Percentiles rank a stretch among this genome's conserved stretches.
phyloP scores from a whole-genome alignment of 805 yeast genomes.

The Starmerella potacharoeniae region DNA sequence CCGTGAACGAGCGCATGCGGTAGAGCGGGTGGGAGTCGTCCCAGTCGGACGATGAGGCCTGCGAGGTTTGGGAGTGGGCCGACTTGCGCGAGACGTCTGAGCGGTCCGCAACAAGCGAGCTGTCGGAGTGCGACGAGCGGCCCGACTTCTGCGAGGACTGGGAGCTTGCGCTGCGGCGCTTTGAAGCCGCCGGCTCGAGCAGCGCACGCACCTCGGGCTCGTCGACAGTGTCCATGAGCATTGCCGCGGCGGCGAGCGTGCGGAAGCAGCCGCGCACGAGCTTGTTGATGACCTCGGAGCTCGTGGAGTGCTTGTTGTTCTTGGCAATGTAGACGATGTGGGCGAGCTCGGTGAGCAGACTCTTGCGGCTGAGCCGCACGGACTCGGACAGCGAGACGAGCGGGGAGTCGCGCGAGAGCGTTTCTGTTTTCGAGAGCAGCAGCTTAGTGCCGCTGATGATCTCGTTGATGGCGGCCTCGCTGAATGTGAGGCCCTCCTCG shows the following conservation, averaged over 20 bases:
- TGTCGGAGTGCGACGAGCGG: not conserved
- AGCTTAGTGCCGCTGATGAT: constrained; percentile 32
- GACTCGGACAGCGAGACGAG: constrained; percentile 25
- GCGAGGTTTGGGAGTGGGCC: not conserved
- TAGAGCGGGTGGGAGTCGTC: constrained; percentile 6
- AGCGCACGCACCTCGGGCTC: constrained; percentile 17
- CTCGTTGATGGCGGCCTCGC: constrained; percentile 30
- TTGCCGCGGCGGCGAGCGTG: constrained; percentile 27
- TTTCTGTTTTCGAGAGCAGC: constrained; percentile 28
- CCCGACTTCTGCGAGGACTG: not conserved
- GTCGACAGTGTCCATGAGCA: constrained; percentile 26
- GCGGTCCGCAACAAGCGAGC: not conserved
- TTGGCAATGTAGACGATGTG: constrained; percentile 31
- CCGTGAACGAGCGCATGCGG: constrained; percentile 16
- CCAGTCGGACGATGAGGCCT: constrained; percentile 3
- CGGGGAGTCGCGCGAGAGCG: constrained; percentile 28
- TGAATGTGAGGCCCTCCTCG: constrained; percentile 22
- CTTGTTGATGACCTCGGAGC: constrained; percentile 26
- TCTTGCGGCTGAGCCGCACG: constrained; percentile 28
- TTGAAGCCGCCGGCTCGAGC: not conserved
- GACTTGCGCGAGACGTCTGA: not conserved
- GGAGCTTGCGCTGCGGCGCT: not conserved
- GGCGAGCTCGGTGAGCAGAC: constrained; percentile 32
- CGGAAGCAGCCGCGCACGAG: constrained; percentile 27
- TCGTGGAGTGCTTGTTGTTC: constrained; percentile 26